Base-by-base conservation (phyloP, 768 basidiomycete genomes). In the Lyophyllum decastes region DNA sequence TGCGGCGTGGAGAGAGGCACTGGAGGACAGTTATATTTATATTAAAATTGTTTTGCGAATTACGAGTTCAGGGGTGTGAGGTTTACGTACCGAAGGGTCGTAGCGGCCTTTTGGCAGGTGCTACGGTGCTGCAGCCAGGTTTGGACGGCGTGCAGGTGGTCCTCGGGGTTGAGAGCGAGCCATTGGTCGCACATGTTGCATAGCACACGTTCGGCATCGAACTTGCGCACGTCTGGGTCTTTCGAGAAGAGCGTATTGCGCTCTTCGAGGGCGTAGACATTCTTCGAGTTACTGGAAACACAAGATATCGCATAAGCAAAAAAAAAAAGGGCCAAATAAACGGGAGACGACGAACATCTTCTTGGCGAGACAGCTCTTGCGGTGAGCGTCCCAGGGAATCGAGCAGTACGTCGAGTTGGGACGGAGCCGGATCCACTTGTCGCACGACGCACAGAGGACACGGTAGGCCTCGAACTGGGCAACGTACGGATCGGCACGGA, bases 341-440 rank as follows among this genome's bases (percentile, higher is more conserved):
- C 30, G 30, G 30, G 30, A 30, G 30, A 76, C 86, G n/a, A 27
- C 35, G 59, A 67, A 88, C 89, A 84, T 81, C 70, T 89, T 89
- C 75, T 89, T 91, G 1, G 88, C 85, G 46, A 92, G 72, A 72
- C 90, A 92, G 67, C 88, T 89, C 75, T 90, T 92, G 41, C 90
- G 77, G 66, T 92, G 90, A 2, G 90, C 90, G 67, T 92, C 89
- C 90, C 90, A 92, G 0, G 90, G 90, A 53, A 92, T 92, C n/a
- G 86, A 88, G 66, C 90, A 93, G 64, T 91, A 93, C 0, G 90
- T 92, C 53, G 90, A 92, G 69, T 93, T 93, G 44, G 90, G 89
- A 8, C 90, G 81, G n/a, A 92, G 77, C 16, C 91, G 81, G 61
- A 92, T 91, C 90, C 90, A 92, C 68, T 90, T 92, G 70, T 91